These are phyloP conservation scores for Yamadazyma philogaea DNA, from an alignment of 805 yeast species.

Conservation along the genomic window DNA sequence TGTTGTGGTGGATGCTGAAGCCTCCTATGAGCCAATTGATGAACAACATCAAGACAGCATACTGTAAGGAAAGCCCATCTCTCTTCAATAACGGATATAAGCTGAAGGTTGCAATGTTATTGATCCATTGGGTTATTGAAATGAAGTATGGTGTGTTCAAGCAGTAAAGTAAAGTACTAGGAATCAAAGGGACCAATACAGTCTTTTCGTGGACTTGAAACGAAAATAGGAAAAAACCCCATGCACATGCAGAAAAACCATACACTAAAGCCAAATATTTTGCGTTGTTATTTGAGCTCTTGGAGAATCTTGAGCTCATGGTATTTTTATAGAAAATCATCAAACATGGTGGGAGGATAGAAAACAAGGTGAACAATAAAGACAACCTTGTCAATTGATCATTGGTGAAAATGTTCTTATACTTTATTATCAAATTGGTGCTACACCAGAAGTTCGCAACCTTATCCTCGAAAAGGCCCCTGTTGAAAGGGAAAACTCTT, in stretches of 20 bases:
- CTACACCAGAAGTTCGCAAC: slow-evolving; percentile 98
- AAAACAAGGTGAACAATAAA: slow-evolving; percentile 46
- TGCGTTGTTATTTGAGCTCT: slow-evolving; percentile 14
- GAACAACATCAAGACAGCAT: slow-evolving; percentile 53
- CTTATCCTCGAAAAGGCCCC: slow-evolving; percentile 96
- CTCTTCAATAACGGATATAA: slow-evolving; percentile 81
- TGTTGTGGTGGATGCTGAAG: slow-evolving; percentile 13
- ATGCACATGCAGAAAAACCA: slow-evolving; percentile 77
- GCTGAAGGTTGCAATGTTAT: slow-evolving; percentile 79
- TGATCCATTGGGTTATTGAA: slow-evolving; percentile 84
- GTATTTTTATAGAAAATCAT: slow-evolving; percentile 37
- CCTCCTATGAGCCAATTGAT: slow-evolving; percentile 42
- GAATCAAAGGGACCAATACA: slow-evolving; percentile 82
- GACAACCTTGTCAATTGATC: slow-evolving; percentile 60
- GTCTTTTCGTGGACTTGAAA: slow-evolving; percentile 97
- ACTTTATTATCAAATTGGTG: slow-evolving; percentile 74
- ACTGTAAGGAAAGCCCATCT: slow-evolving; percentile 75
- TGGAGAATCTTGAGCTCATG: slow-evolving; percentile 16
- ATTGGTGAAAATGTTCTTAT: slow-evolving; percentile 51
- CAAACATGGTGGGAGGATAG: slow-evolving; percentile 31
- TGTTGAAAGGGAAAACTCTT: slow-evolving; percentile 85
- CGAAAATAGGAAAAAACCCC: slow-evolving; percentile 86
- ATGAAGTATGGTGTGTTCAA: slow-evolving; percentile 55
- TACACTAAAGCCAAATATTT: slow-evolving; percentile 38
- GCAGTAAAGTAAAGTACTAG: slow-evolving; percentile 66